Evolutionary conservation across 768 basidiomycete genomes (phyloP).

Genomic region (Boletus sp.): DNA sequence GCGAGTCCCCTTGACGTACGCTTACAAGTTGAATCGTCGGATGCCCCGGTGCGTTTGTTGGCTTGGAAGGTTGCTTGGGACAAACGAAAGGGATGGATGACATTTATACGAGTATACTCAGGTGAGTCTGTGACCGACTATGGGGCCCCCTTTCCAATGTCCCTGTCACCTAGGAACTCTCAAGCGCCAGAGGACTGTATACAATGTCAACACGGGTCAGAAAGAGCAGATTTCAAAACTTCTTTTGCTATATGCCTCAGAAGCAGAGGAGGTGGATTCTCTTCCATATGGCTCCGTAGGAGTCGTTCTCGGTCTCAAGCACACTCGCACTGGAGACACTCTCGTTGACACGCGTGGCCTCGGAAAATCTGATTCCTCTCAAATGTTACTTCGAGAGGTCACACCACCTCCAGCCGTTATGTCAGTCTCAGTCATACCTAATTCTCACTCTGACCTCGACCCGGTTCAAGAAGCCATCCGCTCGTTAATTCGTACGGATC

Average conservation of each 20-base stretch:
- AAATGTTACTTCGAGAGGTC: constrained; percentile 55
- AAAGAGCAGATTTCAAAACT: constrained; percentile 74
- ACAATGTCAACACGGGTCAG: constrained; percentile 65
- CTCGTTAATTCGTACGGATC: constrained; percentile 78
- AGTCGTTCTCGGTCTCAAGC: constrained; percentile 76
- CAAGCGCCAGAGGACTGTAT: constrained; percentile 54
- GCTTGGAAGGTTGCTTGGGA: constrained; percentile 94
- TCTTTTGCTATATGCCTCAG: constrained; percentile 73
- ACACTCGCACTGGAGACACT: constrained; percentile 87
- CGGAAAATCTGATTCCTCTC: constrained; percentile 32
- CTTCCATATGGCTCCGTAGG: constrained; percentile 82
- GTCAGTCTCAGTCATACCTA: constrained; percentile 77
- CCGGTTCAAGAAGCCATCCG: constrained; percentile 75
- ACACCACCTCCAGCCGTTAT: constrained; percentile 80
- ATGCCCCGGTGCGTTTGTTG: constrained; percentile 56
- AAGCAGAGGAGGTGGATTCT: constrained; percentile 71
- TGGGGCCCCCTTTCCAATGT: neutral
- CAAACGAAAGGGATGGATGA: constrained; percentile 84
- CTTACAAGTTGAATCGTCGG: constrained; percentile 41
- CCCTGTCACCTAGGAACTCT: constrained; percentile 48
- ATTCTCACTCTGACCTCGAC: constrained; percentile 72
- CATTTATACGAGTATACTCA: constrained; percentile 85
- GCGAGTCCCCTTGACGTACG: constrained; percentile 72
- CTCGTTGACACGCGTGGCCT: constrained; percentile 53
- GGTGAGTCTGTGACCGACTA: constrained; percentile 42